Evolutionary conservation across 805 yeast species (phyloP), one percentile per base, ranked within the genome.

Genomic region (Ogataea sp.): DNA sequence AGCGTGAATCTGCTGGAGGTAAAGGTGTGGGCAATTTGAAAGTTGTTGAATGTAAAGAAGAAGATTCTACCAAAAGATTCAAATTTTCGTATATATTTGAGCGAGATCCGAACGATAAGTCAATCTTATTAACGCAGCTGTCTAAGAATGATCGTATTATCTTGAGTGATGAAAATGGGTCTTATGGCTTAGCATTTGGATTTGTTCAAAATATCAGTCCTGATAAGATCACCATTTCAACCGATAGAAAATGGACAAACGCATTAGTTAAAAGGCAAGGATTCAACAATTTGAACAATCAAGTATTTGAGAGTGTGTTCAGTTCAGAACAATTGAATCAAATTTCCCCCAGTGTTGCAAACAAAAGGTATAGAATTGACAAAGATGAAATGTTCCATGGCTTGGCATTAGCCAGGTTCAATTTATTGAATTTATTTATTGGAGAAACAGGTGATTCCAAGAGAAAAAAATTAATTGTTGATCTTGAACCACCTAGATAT

Each of bases 161-260:
- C 14, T 63, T 88, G 1, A 87, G 96, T 52, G 95, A 84, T 55
- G 94, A 85, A 49, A 43, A 56, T 0, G 95, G 95, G 1, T 86
- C 83, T 54, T 80, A 80, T 56, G 83, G 85, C 0, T 51, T 89
- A 20, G 77, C 87, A 1, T 68, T 67, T 37, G 96, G 95, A 0
- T 58, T 55, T 33, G 67, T 88, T 4, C 59, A 63, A 6, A 48
- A 54, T 3, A 60, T 83, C 0, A 61, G 69, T 6, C 59, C 65
- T 0, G 62, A 64, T 7, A 48, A 56, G 7, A 53, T 87, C 2
- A 61, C 64, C 1, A 57, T 88, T 2, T 58, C 73, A 0, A 72
- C 82, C 1, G 65, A 69, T 39, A 68, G 85, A 46, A 65, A 76
- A 49, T 63, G 86, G 37, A 46, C 45, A 15, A 54, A 45, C 29